phyloP scores from a whole-genome alignment of 345 rosid species.

The Raphanus sativus region DNA sequence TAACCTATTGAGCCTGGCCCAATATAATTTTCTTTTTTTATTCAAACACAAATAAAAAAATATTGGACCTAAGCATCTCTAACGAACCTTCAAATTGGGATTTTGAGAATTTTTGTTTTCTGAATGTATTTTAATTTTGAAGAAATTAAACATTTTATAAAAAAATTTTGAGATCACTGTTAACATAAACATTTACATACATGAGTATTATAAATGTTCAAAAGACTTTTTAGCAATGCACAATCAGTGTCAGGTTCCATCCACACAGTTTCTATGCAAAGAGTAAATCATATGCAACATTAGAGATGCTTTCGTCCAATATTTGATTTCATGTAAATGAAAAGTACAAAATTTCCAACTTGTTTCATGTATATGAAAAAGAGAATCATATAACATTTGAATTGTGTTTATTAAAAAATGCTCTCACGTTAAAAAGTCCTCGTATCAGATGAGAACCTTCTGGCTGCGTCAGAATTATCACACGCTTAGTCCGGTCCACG shows the following conservation, averaged over 20 bases:
- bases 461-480: not conserved
- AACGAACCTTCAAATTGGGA: too few relatives aligned
- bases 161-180: not conserved
- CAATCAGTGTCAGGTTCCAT: not conserved
- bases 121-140: too few relatives aligned
- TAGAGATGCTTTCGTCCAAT: too few relatives aligned
- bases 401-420: not conserved
- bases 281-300: not conserved
- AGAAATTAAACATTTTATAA: too few relatives aligned
- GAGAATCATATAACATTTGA: not conserved
- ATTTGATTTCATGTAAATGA: not conserved
- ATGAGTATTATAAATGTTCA: not conserved
- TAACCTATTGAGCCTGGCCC: not conserved
- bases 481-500: constrained; percentile 2
- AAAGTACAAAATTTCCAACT: not conserved
- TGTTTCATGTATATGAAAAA: not conserved
- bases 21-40: not conserved
- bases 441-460: constrained; percentile 5
- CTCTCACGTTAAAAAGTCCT: not conserved
- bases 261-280: not conserved
- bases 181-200: not conserved
- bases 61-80: not conserved
- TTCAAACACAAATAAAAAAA: not conserved
- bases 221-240: not conserved
- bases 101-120: too few relatives aligned